Percentiles rank a stretch among this genome's conserved stretches.
Evolutionary conservation across 148 eudicot genomes (phyloP).

Genomic region (Polygonum maritimum): DNA sequence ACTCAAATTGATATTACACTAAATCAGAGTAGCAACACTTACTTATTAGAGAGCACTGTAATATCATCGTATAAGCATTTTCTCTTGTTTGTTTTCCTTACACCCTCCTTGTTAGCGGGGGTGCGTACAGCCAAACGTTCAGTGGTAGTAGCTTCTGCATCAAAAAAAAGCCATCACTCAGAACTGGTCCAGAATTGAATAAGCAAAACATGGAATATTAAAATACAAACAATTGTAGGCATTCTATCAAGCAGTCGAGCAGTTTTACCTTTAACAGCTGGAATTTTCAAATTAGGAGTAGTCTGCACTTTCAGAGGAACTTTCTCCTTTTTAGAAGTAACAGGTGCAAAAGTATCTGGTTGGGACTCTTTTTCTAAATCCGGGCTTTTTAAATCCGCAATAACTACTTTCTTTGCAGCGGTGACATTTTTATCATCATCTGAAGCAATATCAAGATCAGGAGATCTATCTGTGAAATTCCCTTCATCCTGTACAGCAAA

Average conservation of each 20-base stretch:
- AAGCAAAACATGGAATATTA: not conserved
- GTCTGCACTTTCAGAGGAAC: not conserved
- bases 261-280: not conserved
- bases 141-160: slow-evolving; percentile 36
- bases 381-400: not conserved
- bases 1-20: not conserved
- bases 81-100: slow-evolving; percentile 39
- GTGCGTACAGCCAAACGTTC: slow-evolving; percentile 43
- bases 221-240: not conserved
- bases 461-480: not conserved
- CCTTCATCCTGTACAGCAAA: not conserved
- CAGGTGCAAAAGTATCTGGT: not conserved
- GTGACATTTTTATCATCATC: not conserved
- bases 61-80: slow-evolving; percentile 41
- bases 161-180: not conserved
- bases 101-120: slow-evolving; percentile 53
- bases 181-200: not conserved
- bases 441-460: not conserved
- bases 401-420: not conserved
- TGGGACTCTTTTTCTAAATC: not conserved
- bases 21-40: slow-evolving; percentile 18
- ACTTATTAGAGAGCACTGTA: slow-evolving; percentile 46
- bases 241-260: not conserved
- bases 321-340: not conserved
- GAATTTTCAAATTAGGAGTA: slow-evolving; percentile 3